These are phyloP conservation scores for Aspergillus arachidicola DNA, from an alignment of 2,329 filamentous ascomycete genomes.

Conservation along the genomic window DNA sequence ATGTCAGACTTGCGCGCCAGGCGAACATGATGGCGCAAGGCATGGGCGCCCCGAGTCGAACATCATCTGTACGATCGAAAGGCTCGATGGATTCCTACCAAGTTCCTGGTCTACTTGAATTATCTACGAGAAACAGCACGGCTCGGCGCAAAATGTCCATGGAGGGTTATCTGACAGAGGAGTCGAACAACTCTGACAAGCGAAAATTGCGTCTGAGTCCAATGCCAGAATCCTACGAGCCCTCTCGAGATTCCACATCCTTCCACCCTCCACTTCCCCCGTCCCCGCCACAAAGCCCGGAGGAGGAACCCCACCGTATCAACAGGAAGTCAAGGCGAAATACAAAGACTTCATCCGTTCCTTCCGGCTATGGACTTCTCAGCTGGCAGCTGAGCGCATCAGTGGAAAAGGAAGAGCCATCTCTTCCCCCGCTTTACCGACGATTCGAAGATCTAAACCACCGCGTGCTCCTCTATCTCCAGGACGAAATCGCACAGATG, in stretches of 20 bases:
- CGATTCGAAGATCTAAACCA: conserved; percentile 83
- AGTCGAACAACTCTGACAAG: conserved; percentile 25
- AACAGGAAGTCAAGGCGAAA: conserved; percentile 25
- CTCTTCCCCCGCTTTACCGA: conserved; percentile 69
- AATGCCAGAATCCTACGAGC: conserved; percentile 37
- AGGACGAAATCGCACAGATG: conserved; percentile 80
- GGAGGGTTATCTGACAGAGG: conserved; percentile 22
- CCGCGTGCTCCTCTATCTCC: conserved; percentile 76
- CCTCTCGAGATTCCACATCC: conserved; percentile 21
- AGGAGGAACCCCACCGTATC: conserved; percentile 28
- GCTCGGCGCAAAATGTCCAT: conserved; percentile 24
- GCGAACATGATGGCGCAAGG: conserved; percentile 6
- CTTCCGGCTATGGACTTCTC: conserved; percentile 41
- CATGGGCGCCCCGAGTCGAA: conserved; percentile 30
- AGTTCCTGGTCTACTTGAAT: conserved; percentile 30
- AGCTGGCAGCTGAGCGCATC: conserved; percentile 37
- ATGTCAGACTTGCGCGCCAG: conserved; percentile 13
- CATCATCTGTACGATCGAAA: conserved; percentile 35
- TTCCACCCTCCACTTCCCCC: conserved; percentile 31
- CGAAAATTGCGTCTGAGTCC: conserved; percentile 33
- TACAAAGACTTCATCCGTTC: conserved; percentile 23
- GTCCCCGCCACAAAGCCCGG: conserved; percentile 38
- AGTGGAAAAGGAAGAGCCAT: conserved; percentile 27
- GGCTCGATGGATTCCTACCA: conserved; percentile 30
- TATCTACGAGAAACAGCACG: conserved; percentile 28